These are phyloP conservation scores for Fulvia fulva DNA, from an alignment of 2,329 filamentous ascomycete genomes.

Conservation along the genomic window DNA sequence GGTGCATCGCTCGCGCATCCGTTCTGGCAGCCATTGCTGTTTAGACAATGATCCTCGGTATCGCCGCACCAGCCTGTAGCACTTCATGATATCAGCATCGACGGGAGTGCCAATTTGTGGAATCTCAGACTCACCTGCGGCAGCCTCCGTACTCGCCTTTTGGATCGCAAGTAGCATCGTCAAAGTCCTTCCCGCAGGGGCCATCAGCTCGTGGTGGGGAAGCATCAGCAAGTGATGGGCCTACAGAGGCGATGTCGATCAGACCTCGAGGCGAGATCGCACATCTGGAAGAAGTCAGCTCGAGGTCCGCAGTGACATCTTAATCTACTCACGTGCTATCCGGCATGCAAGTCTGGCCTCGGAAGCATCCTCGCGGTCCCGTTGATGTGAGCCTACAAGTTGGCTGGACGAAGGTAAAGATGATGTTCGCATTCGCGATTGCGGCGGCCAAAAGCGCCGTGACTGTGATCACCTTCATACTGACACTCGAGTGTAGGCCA, in stretches of 20 bases:
- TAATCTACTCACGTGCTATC: slow-evolving; percentile 32
- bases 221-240: slow-evolving; percentile 1
- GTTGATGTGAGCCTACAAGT: slow-evolving; percentile 35
- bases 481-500: no score
- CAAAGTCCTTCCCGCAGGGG: slow-evolving; percentile 40
- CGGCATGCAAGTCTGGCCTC: slow-evolving; percentile 36
- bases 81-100: background rate
- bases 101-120: background rate
- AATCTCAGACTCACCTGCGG: slow-evolving; percentile 29
- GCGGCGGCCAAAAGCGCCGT: background rate
- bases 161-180: slow-evolving; percentile 37
- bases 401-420: slow-evolving; percentile 46
- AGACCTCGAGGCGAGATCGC: background rate
- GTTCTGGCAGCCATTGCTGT: slow-evolving; percentile 37
- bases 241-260: background rate
- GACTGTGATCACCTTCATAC: background rate
- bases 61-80: slow-evolving; percentile 29
- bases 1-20: slow-evolving; percentile 31
- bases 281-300: background rate
- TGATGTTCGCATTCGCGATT: slow-evolving; percentile 43
- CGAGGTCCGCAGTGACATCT: background rate
- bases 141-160: slow-evolving; percentile 39
- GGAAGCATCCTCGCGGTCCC: slow-evolving; percentile 33
- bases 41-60: slow-evolving; percentile 32
- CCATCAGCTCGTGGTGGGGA: slow-evolving; percentile 32